Evolutionary conservation across 2,329 filamentous ascomycete species (phyloP).

Genomic region (Emmonsia crescens): DNA sequence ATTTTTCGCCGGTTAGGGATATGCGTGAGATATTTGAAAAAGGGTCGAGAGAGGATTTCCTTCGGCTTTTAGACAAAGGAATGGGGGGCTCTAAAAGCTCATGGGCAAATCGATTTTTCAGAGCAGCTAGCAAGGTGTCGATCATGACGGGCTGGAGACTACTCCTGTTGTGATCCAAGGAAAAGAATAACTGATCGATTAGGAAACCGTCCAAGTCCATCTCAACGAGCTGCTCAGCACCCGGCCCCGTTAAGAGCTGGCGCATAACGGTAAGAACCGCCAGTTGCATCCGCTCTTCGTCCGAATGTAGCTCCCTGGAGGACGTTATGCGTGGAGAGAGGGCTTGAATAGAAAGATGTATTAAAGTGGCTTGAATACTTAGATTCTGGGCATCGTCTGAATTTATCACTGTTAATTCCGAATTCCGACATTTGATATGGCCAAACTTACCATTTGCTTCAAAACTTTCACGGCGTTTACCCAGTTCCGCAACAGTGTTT

Average conservation of each 20-base stretch:
- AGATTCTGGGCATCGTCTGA: slow-evolving; percentile 19
- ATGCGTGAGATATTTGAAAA: slow-evolving; percentile 32
- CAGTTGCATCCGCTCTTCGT: slow-evolving; percentile 58
- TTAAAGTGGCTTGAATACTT: slow-evolving; percentile 14
- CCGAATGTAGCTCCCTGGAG: slow-evolving; percentile 18
- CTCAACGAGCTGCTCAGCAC: slow-evolving; percentile 28
- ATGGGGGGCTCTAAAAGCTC: slow-evolving; percentile 23
- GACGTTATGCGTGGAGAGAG: slow-evolving; percentile 4
- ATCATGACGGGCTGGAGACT: slow-evolving; percentile 68
- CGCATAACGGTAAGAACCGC: slow-evolving; percentile 57
- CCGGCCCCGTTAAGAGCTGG: slow-evolving; percentile 30
- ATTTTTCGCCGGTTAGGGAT: slow-evolving; percentile 37
- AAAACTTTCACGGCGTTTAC: slow-evolving; percentile 32
- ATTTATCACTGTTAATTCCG: neutral
- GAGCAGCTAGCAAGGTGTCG: slow-evolving; percentile 62
- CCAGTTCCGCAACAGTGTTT: slow-evolving; percentile 42
- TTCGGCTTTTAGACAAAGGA: slow-evolving; percentile 25
- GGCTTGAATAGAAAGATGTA: slow-evolving; percentile 8
- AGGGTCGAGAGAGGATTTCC: slow-evolving; percentile 30
- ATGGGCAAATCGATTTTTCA: slow-evolving; percentile 49
- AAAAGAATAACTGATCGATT: slow-evolving; percentile 55
- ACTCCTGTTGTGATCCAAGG: slow-evolving; percentile 52
- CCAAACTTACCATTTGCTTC: slow-evolving; percentile 44
- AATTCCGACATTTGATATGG: neutral
- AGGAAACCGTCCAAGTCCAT: slow-evolving; percentile 57